Conservation (phyloP, 306 rosid species). For the Cucurbita ficifolia region DNA sequence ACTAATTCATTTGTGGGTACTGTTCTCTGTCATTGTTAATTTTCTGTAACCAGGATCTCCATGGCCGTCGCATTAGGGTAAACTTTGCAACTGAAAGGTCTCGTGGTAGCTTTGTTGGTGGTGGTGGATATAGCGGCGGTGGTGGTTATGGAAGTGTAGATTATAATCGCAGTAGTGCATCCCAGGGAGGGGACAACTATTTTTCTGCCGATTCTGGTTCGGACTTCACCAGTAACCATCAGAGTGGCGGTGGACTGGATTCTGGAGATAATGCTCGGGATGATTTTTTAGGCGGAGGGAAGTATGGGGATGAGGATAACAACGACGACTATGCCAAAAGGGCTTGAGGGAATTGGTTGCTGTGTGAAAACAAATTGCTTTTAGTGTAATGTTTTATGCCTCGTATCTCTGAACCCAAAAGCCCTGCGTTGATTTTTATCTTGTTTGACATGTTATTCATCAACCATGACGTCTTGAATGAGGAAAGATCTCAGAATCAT, state of each 20-base stretch:
- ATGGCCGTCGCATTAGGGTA: conserved; percentile 65
- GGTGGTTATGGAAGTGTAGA: conserved; percentile 12
- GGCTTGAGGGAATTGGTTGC: conserved; percentile 24
- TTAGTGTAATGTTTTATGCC: neutral
- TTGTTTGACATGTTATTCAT: no score
- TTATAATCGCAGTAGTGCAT: neutral
- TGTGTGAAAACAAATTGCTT: neutral
- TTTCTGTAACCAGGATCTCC: conserved; percentile 44
- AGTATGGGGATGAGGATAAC: conserved; percentile 19
- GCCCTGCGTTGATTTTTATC: no score
- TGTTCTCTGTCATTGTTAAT: neutral
- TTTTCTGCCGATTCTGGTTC: conserved; percentile 1
- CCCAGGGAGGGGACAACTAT: neutral
- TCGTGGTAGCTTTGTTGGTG: conserved; percentile 6
- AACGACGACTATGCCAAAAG: conserved; percentile 32
- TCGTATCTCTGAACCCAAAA: neutral
- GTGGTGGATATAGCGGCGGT: conserved; percentile 16
- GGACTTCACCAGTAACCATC: neutral
- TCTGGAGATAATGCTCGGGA: neutral
- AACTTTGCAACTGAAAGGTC: conserved; percentile 66
- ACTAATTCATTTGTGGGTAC: neutral
- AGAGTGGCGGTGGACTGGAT: conserved; percentile 3
- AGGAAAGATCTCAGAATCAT: no score
- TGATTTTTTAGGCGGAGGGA: conserved; percentile 19
- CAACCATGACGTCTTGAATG: no score